Conservation (phyloP, 2,329 filamentous ascomycete genomes). For the Colletotrichum sp. region DNA sequence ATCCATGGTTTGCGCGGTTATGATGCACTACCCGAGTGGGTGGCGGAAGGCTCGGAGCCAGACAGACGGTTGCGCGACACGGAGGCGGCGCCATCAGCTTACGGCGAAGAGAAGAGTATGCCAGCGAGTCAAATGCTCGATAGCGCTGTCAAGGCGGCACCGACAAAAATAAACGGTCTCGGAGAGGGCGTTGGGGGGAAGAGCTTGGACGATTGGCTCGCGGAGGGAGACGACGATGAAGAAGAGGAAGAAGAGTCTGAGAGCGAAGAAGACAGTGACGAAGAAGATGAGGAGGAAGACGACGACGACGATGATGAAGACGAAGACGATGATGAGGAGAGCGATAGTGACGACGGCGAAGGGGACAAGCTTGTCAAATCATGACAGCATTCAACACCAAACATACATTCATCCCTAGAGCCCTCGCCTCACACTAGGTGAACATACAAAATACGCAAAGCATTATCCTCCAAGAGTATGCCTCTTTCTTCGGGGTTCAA, state of each 20-base stretch:
- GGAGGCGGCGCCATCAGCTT: conserved; percentile 41
- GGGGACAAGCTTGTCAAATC: conserved; percentile 46
- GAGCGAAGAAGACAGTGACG: conserved; percentile 56
- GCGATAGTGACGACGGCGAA: conserved; percentile 13
- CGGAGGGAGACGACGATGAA: conserved; percentile 67
- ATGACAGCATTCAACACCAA: conserved; percentile 7
- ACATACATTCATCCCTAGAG: not conserved
- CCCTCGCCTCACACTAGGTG: not conserved
- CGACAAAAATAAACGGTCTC: conserved; percentile 54
- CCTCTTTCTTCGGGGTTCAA: no score
- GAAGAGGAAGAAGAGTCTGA: conserved; percentile 51
- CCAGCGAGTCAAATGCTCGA: conserved; percentile 71
- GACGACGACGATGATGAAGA: conserved; percentile 48
- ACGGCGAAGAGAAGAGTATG: conserved; percentile 46
- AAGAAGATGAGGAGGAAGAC: conserved; percentile 53
- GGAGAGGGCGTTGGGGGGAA: conserved; percentile 65
- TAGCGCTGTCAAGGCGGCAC: conserved; percentile 48
- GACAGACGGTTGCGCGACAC: conserved; percentile 74
- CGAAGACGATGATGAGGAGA: conserved; percentile 53
- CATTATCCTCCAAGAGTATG: not conserved
- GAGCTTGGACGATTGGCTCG: conserved; percentile 92
- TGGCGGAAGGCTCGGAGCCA: conserved; percentile 79
- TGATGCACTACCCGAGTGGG: conserved; percentile 82
- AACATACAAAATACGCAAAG: not conserved
- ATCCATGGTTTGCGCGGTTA: conserved; percentile 81